Conservation (phyloP, 192 early-diverging fungal species). For the Coemansia sp. region DNA sequence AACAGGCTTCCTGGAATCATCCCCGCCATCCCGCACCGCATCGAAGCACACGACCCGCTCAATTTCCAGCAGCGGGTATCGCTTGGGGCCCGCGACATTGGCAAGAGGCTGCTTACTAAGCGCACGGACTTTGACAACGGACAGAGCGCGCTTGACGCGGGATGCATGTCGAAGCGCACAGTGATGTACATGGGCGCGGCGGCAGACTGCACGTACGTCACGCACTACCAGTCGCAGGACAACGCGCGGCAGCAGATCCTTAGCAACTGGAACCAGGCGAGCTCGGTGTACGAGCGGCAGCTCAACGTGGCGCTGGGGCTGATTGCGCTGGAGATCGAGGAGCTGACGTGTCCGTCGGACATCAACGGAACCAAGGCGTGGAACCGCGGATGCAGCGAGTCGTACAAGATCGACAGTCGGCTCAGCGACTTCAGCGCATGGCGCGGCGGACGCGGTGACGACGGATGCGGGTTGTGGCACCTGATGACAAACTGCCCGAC, state of each 20-base stretch:
- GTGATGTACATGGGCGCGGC: slow-evolving; percentile 67
- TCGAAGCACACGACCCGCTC: slow-evolving; percentile 17
- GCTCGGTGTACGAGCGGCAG: slow-evolving; percentile 76
- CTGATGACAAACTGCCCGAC: slow-evolving; percentile 82
- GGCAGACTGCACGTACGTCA: slow-evolving; percentile 72
- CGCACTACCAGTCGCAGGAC: slow-evolving; percentile 56
- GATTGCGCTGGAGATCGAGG: slow-evolving; percentile 72
- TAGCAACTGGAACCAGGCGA: slow-evolving; percentile 79
- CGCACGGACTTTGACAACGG: slow-evolving; percentile 31
- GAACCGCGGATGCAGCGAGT: slow-evolving; percentile 74
- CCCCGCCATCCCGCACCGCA: slow-evolving; percentile 6
- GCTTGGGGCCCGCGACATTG: slow-evolving; percentile 18
- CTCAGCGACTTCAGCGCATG: slow-evolving; percentile 89
- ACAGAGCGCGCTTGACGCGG: slow-evolving; percentile 22
- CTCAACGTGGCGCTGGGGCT: slow-evolving; percentile 87
- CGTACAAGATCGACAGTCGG: slow-evolving; percentile 70
- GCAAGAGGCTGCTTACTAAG: slow-evolving; percentile 28
- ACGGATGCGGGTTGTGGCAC: slow-evolving; percentile 88
- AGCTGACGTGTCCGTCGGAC: slow-evolving; percentile 59
- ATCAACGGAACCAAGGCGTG: slow-evolving; percentile 54
- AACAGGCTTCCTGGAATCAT: slow-evolving; percentile 25
- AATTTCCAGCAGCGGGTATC: slow-evolving; percentile 5
- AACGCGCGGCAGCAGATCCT: slow-evolving; percentile 72
- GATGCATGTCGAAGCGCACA: slow-evolving; percentile 38
- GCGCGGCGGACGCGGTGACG: slow-evolving; percentile 70